A percentile compares a stretch with the other conserved stretches of the same genome.
Evolutionary conservation across 352 stramenopile species (phyloP).

Genomic region (Halophytophthora polymorphica): DNA sequence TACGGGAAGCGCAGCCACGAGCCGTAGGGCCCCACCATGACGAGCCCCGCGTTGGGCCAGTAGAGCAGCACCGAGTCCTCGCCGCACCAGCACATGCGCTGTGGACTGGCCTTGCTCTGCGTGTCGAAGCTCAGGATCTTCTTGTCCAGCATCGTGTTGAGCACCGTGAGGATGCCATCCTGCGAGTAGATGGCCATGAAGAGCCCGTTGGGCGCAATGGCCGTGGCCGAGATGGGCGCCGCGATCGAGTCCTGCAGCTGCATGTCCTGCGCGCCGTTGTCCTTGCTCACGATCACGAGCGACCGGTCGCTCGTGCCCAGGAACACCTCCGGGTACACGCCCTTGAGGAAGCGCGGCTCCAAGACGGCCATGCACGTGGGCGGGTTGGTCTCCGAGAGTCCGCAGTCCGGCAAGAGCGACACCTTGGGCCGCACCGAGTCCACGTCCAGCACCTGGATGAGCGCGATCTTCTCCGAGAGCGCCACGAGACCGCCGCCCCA

Average conservation of each 20-base stretch:
- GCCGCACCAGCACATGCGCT: constrained; percentile 86
- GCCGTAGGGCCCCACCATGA: constrained; percentile 86
- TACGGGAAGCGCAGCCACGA: constrained; percentile 86
- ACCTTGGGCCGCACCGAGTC: constrained; percentile 80
- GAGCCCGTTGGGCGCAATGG: constrained; percentile 92
- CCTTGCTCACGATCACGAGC: constrained; percentile 81
- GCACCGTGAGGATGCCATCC: constrained; percentile 91
- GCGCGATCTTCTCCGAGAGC: constrained; percentile 78
- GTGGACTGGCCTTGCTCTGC: constrained; percentile 72
- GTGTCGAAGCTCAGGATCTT: constrained; percentile 90
- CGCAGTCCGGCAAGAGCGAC: constrained; percentile 65
- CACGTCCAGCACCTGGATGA: constrained; percentile 78
- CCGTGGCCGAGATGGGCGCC: constrained; percentile 90
- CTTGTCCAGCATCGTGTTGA: constrained; percentile 96
- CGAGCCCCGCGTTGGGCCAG: constrained; percentile 75
- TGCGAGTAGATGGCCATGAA: constrained; percentile 96
- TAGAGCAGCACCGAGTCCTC: constrained; percentile 90
- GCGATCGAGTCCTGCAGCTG: constrained; percentile 79
- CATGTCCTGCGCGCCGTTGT: constrained; percentile 69
- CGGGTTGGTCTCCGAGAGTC: constrained; percentile 65
- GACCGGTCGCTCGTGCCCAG: constrained; percentile 90
- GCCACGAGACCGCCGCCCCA: constrained; percentile 76
- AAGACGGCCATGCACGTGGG: constrained; percentile 92
- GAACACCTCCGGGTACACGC: constrained; percentile 91
- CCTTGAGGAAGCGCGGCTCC: constrained; percentile 88